These are phyloP conservation scores for Pichia sp. DNA, from an alignment of 1,139 yeast genomes.

Conservation along the genomic window DNA sequence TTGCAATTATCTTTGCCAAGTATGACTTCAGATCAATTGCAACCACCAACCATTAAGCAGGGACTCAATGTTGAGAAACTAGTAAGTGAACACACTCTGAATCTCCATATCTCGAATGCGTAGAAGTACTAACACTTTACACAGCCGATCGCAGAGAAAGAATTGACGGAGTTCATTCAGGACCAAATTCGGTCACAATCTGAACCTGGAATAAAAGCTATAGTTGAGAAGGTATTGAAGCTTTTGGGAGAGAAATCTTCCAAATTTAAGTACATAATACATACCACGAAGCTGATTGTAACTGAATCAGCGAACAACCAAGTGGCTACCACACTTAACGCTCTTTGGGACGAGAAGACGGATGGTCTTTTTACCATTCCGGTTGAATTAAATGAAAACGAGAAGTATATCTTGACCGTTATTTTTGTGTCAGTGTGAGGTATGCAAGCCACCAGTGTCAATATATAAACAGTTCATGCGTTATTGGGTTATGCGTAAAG, in stretches of 20 bases:
- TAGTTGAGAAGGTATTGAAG: conserved; percentile 15
- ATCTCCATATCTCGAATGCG: too few species aligned
- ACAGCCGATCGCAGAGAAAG: conserved; percentile 2
- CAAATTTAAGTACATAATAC: conserved; percentile 31
- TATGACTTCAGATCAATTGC: too few species aligned
- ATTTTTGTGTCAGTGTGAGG: conserved; percentile 5
- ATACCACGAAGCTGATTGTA: conserved; percentile 18
- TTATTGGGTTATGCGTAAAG: too few species aligned
- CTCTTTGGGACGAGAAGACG: conserved; percentile 32
- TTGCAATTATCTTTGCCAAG: too few species aligned
- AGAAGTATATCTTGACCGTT: conserved; percentile 11
- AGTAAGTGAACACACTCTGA: too few species aligned
- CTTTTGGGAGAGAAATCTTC: conserved; percentile 29
- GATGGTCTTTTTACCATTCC: conserved; percentile 32
- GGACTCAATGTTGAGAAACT: too few species aligned
- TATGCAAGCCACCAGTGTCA: background rate
- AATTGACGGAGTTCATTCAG: conserved; percentile 1
- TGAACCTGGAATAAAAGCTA: background rate
- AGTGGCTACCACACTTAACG: conserved; percentile 29
- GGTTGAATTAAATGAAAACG: conserved; percentile 6
- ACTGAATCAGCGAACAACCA: conserved; percentile 13
- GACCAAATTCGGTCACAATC: background rate
- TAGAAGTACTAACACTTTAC: too few species aligned
- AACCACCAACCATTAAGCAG: too few species aligned
- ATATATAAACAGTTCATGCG: too few species aligned